Evolutionary conservation across 257 asterid genomes (phyloP), one percentile per base, ranked within the genome.

Genomic region (Salvia splendens): DNA sequence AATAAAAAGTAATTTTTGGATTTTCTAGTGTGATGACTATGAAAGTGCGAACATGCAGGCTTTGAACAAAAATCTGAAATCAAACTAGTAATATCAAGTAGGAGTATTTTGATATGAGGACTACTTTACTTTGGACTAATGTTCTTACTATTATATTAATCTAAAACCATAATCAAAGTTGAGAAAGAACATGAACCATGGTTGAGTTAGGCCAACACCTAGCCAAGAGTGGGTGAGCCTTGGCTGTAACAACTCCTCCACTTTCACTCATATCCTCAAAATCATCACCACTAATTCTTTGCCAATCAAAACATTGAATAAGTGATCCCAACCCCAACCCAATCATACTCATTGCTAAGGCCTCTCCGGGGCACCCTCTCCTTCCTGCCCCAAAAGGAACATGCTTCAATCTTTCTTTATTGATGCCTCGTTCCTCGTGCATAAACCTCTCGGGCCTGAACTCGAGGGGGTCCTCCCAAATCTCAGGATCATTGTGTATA

Each of bases 381-480:
- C 41, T 36, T 5, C 47, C 47, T 42, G 47, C 47, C 47, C 47
- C 47, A 8, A 42, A 42, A 8, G 47, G 47, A 8, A 42, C 10
- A 42, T 42, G 47, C 47, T 42, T 8, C 47, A 42, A 42, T 10
- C 10, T 12, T 4, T 36, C 41, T 36, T 5, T 36, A 5, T 36
- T 36, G 41, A 17, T 17, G 20, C 38, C 38, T 33, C 5, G 38
- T 33, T 5, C 38, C 38, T 4, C 6, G 41, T 7, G 8, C 38
- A 33, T 41, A 41, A 41, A 41, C 45, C 75, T 75, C 42, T 63
- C 79, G 0, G 75, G 68, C 7, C 64, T 43, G 12, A 67, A 69
- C 43, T 65, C 42, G 41, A 36, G 41, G 5, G 74, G 68, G 9
- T 69, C 68, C 47, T 60, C 68, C 74, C 74, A 69, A 12, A 69